Conservation (phyloP, 345 rosid species). For the Pistacia atlantica region DNA sequence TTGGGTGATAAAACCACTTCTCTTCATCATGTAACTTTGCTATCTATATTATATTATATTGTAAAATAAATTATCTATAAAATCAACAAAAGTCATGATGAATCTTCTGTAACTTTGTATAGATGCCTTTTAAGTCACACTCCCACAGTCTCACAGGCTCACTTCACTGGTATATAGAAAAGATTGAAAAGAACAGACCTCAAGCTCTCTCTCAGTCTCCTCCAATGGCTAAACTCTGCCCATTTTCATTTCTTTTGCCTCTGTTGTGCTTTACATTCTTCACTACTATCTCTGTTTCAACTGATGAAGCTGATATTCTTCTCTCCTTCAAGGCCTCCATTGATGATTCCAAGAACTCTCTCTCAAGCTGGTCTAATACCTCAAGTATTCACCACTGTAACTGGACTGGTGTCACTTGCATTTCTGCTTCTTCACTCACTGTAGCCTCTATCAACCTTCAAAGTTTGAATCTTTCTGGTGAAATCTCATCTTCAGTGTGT, state of each 20-base stretch:
- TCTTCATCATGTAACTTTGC: background rate
- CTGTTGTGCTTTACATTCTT: background rate
- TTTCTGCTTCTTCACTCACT: constrained; percentile 44
- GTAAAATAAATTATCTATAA: no score
- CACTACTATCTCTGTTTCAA: constrained; percentile 22
- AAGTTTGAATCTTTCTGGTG: constrained; percentile 88
- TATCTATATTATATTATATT: no score
- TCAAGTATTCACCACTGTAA: constrained; percentile 67
- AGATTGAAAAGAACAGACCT: constrained; percentile 22
- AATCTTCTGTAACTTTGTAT: background rate
- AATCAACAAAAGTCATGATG: constrained; percentile 9
- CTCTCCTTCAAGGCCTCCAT: constrained; percentile 73
- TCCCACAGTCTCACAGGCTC: background rate
- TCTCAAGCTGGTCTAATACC: constrained; percentile 67
- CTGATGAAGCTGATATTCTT: constrained; percentile 64
- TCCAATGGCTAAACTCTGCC: constrained; percentile 61
- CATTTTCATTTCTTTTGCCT: constrained; percentile 22
- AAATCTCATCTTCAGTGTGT: constrained; percentile 76
- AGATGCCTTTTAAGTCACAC: constrained; percentile 5
- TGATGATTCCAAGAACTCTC: constrained; percentile 66
- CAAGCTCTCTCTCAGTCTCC: constrained; percentile 24
- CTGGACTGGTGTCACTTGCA: constrained; percentile 88
- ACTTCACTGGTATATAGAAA: constrained; percentile 28
- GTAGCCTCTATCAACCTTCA: constrained; percentile 75
- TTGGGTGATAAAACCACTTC: background rate